These are phyloP conservation scores for Phytophthora kernoviae DNA, from an alignment of 352 stramenopile genomes.

Conservation along the genomic window DNA sequence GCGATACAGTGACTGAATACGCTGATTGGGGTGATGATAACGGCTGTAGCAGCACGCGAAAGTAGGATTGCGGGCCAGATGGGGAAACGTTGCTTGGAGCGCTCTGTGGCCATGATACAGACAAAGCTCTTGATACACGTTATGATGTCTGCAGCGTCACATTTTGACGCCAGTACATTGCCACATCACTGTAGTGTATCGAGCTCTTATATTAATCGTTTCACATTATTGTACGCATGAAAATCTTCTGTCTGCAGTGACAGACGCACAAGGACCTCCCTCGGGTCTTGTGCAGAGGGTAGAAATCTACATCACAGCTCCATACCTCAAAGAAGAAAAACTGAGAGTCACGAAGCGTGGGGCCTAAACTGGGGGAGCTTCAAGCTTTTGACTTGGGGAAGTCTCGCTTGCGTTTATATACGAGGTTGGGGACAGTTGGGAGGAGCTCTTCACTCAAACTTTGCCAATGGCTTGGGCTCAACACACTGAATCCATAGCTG, in stretches of 20 bases:
- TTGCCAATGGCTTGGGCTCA: constrained; percentile 27
- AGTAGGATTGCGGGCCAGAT: no score
- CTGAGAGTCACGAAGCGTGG: background rate
- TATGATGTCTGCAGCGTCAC: background rate
- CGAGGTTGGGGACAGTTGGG: background rate
- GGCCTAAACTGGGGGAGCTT: background rate
- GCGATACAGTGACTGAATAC: no score
- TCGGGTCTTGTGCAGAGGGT: background rate
- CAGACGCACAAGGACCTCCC: background rate
- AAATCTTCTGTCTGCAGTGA: background rate
- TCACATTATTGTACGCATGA: constrained; percentile 41
- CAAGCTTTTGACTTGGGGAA: background rate
- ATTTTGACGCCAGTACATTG: background rate
- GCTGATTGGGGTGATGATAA: no score
- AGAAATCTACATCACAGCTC: constrained; percentile 37
- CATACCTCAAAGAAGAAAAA: no score
- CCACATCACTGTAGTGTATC: background rate
- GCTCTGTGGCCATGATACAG: no score
- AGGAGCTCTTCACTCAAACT: constrained; percentile 3
- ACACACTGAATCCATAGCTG: constrained; percentile 77
- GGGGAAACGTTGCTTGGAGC: no score
- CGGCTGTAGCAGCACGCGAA: no score
- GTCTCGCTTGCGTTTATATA: constrained; percentile 28
- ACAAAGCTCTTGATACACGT: no score
- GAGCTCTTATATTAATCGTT: constrained; percentile 37